Conservation (phyloP, 1,139 yeast genomes). For the Meyerozyma smithsonii region DNA sequence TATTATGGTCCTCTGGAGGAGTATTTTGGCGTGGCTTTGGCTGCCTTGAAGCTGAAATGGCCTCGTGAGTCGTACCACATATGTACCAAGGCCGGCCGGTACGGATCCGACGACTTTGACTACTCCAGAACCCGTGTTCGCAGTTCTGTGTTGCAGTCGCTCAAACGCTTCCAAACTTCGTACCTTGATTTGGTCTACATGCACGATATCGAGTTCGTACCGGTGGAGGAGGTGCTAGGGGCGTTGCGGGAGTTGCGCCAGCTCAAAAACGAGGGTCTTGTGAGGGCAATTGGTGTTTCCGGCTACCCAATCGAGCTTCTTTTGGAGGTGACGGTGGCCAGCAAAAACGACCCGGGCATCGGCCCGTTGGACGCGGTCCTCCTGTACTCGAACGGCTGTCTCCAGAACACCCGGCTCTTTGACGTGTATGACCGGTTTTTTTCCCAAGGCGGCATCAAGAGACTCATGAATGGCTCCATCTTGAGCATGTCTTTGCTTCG, state of each 20-base stretch:
- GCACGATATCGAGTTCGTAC: slow-evolving; percentile 86
- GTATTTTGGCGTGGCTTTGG: slow-evolving; percentile 64
- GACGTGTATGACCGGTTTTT: slow-evolving; percentile 47
- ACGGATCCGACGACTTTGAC: slow-evolving; percentile 65
- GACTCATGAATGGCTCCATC: slow-evolving; percentile 75
- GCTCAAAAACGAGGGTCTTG: slow-evolving; percentile 60
- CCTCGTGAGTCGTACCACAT: slow-evolving; percentile 64
- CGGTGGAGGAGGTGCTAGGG: slow-evolving; percentile 46
- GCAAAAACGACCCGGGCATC: slow-evolving; percentile 21
- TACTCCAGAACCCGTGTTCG: slow-evolving; percentile 60
- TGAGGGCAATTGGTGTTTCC: slow-evolving; percentile 69
- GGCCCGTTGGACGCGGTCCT: slow-evolving; percentile 68
- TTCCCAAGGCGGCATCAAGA: slow-evolving; percentile 49
- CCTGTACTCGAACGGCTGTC: slow-evolving; percentile 77
- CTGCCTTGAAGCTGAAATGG: slow-evolving; percentile 32
- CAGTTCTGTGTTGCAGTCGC: slow-evolving; percentile 59
- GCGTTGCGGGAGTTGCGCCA: slow-evolving; percentile 59
- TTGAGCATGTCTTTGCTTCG: slow-evolving; percentile 83
- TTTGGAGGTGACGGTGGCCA: slow-evolving; percentile 39
- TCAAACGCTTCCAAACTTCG: slow-evolving; percentile 56
- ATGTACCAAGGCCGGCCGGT: slow-evolving; percentile 85
- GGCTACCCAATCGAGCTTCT: slow-evolving; percentile 82
- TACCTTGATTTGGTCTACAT: slow-evolving; percentile 79
- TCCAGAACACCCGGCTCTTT: slow-evolving; percentile 65
- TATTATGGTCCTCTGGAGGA: slow-evolving; percentile 88